These are phyloP conservation scores for Fusarium cyanostomum DNA, from an alignment of 2,329 filamentous ascomycete species.

Conservation along the genomic window DNA sequence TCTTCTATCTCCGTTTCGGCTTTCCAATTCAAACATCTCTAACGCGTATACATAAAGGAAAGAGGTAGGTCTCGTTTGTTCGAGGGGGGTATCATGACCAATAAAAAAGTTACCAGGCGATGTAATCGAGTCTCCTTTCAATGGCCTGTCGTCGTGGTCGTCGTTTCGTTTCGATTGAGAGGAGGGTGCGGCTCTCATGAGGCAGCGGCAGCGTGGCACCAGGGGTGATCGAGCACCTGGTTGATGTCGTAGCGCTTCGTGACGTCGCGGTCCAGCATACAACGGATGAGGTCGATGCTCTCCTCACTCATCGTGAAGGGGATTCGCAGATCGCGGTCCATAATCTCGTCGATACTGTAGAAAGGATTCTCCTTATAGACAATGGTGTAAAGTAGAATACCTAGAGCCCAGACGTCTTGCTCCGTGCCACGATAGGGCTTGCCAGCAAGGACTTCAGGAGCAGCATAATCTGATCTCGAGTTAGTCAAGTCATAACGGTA, in stretches of 20 bases:
- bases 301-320: slow-evolving; percentile 90
- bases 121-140: slow-evolving; percentile 10
- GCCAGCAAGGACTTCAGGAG: slow-evolving; percentile 95
- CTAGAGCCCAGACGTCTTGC: slow-evolving; percentile 97
- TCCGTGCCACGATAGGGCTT: slow-evolving; percentile 93
- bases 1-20: slow-evolving; percentile 26
- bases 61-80: slow-evolving; percentile 29
- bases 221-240: slow-evolving; percentile 88
- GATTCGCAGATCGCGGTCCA: slow-evolving; percentile 93
- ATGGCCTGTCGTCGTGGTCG: slow-evolving; percentile 12
- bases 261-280: slow-evolving; percentile 93
- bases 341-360: slow-evolving; percentile 98
- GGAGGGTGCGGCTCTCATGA: slow-evolving; percentile 3
- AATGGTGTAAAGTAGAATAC: slow-evolving; percentile 97
- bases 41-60: slow-evolving; percentile 27
- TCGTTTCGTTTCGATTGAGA: slow-evolving; percentile 4
- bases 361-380: slow-evolving; percentile 99
- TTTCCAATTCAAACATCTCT: slow-evolving; percentile 30
- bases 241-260: slow-evolving; percentile 84
- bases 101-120: slow-evolving; percentile 26
- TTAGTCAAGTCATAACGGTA: slow-evolving; percentile 21
- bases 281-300: slow-evolving; percentile 88
- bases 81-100: slow-evolving; percentile 39
- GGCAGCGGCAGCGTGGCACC: slow-evolving; percentile 60
- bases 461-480: slow-evolving; percentile 81